These are phyloP conservation scores for Ascochyta rabiei DNA, from an alignment of 2,329 filamentous ascomycete genomes.

Conservation along the genomic window DNA sequence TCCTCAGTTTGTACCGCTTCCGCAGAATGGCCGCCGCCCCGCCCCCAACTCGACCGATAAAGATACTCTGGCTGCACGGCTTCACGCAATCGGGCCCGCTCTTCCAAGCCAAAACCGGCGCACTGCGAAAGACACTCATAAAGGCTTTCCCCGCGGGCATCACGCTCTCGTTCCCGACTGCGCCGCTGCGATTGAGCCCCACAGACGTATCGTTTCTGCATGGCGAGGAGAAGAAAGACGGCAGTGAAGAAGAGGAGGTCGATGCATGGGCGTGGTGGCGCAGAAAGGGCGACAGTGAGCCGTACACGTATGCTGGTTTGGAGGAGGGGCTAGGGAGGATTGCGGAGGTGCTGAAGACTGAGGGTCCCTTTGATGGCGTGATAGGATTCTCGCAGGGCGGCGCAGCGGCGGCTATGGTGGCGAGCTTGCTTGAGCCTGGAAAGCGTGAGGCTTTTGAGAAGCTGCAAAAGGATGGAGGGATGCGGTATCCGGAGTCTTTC, in stretches of 20 bases:
- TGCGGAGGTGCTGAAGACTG: slow-evolving; percentile 50
- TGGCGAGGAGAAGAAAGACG: slow-evolving; percentile 34
- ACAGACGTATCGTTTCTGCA: slow-evolving; percentile 61
- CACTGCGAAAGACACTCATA: slow-evolving; percentile 77
- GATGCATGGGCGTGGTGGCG: slow-evolving; percentile 88
- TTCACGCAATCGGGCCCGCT: slow-evolving; percentile 88
- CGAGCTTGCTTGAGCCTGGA: slow-evolving; percentile 69
- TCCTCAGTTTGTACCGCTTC: slow-evolving; percentile 24
- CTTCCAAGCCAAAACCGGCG: slow-evolving; percentile 88
- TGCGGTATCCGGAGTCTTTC: slow-evolving; percentile 61
- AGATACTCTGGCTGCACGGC: slow-evolving; percentile 64
- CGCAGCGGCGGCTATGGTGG: slow-evolving; percentile 73
- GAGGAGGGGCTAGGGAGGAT: slow-evolving; percentile 70
- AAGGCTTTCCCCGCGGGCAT: slow-evolving; percentile 70
- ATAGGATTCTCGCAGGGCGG: slow-evolving; percentile 47
- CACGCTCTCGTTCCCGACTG: slow-evolving; percentile 56
- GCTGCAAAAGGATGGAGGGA: slow-evolving; percentile 48
- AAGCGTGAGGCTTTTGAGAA: slow-evolving; percentile 57
- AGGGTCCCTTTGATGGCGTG: slow-evolving; percentile 47
- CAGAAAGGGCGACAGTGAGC: slow-evolving; percentile 60
- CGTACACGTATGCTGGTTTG: slow-evolving; percentile 67
- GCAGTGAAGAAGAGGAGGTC: slow-evolving; percentile 56
- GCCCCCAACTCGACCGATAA: slow-evolving; percentile 46
- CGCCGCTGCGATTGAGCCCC: slow-evolving; percentile 50
- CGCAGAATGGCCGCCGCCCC: slow-evolving; percentile 41